Evolutionary conservation across 2,329 filamentous ascomycete genomes (phyloP).

Genomic region (Lizonia empirigonia): DNA sequence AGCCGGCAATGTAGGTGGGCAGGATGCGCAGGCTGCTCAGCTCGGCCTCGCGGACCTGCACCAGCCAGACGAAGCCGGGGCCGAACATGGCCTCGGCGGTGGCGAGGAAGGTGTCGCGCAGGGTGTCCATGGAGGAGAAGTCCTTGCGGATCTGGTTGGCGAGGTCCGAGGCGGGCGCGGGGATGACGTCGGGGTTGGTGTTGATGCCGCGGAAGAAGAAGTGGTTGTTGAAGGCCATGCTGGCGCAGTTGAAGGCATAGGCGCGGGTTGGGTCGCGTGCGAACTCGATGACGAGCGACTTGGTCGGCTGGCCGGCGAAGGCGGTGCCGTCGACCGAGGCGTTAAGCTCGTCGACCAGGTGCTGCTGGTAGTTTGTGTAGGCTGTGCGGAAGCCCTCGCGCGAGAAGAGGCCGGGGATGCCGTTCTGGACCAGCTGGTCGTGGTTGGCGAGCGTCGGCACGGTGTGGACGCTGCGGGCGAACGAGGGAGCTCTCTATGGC

Average conservation of each 20-base stretch:
- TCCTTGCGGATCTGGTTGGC: slow-evolving; percentile 65
- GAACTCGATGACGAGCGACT: slow-evolving; percentile 73
- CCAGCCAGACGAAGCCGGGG: slow-evolving; percentile 95
- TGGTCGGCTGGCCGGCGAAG: slow-evolving; percentile 65
- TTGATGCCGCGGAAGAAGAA: slow-evolving; percentile 74
- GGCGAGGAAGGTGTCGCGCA: slow-evolving; percentile 77
- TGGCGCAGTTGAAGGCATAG: slow-evolving; percentile 91
- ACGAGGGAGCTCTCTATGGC: slow-evolving; percentile 34
- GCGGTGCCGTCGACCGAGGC: slow-evolving; percentile 69
- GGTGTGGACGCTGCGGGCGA: slow-evolving; percentile 46
- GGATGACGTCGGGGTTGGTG: slow-evolving; percentile 31
- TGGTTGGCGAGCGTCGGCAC: slow-evolving; percentile 58
- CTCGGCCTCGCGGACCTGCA: slow-evolving; percentile 57
- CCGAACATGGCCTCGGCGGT: slow-evolving; percentile 93
- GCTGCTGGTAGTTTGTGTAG: slow-evolving; percentile 81
- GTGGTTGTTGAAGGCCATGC: slow-evolving; percentile 91
- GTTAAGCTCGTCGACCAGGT: slow-evolving; percentile 79
- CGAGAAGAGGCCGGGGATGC: slow-evolving; percentile 74
- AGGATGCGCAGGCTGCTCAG: slow-evolving; percentile 69
- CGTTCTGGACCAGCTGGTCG: slow-evolving; percentile 53
- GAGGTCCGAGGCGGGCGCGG: slow-evolving; percentile 57
- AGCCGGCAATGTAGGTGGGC: slow-evolving; percentile 88
- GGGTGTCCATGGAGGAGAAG: slow-evolving; percentile 83
- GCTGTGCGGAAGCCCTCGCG: slow-evolving; percentile 72
- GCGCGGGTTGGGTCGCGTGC: slow-evolving; percentile 80